A percentile compares a stretch with the other conserved stretches of the same genome.
phyloP scores from a whole-genome alignment of 495 filamentous ascomycete species.

The Neurospora tetraspora region DNA sequence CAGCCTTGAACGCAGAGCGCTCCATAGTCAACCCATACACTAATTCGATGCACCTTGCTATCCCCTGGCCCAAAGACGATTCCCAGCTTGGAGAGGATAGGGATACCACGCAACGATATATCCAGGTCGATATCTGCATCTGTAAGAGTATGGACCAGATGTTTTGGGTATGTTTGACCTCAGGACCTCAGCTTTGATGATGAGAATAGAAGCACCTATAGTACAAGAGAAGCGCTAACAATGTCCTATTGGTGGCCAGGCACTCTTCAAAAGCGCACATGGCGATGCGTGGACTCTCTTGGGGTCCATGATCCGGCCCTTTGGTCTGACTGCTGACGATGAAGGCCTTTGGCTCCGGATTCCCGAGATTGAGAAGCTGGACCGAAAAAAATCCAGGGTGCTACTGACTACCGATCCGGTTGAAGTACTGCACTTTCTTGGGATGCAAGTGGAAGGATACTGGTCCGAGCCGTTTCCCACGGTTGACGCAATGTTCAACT shows the following conservation, averaged over 20 bases:
- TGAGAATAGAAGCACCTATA: background rate
- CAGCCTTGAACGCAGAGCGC: constrained; percentile 20
- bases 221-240: background rate
- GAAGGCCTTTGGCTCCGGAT: constrained; percentile 49
- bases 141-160: constrained; percentile 33
- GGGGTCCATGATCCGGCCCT: constrained; percentile 47
- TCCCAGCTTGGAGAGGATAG: background rate
- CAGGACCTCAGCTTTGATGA: background rate
- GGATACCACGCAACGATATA: constrained; percentile 22
- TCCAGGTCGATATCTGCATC: constrained; percentile 56
- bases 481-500: constrained; percentile 47
- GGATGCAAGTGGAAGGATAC: constrained; percentile 32
- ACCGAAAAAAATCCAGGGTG: constrained; percentile 45
- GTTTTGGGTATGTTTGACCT: constrained; percentile 36
- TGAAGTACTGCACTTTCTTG: constrained; percentile 48
- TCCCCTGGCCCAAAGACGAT: constrained; percentile 36
- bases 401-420: constrained; percentile 45
- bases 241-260: constrained; percentile 4
- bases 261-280: constrained; percentile 50
- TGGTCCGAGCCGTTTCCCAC: constrained; percentile 39
- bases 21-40: constrained; percentile 18
- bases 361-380: constrained; percentile 46
- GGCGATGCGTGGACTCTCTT: constrained; percentile 60
- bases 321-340: constrained; percentile 54
- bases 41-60: constrained; percentile 30